phyloP scores from a whole-genome alignment of 306 rosid species.

The Cucurbita ficifolia region DNA sequence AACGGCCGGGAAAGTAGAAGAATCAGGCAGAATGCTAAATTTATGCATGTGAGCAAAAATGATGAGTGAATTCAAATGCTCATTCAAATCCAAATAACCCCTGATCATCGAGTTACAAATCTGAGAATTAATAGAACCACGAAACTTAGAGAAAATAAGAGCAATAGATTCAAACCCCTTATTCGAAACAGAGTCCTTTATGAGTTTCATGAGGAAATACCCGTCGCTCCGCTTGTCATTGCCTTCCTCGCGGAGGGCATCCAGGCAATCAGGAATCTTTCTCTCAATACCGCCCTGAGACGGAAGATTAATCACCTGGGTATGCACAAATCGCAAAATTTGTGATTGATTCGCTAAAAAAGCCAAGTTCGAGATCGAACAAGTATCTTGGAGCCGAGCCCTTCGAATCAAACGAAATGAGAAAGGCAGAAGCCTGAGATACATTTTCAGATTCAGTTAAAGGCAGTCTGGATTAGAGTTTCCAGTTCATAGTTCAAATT shows the following conservation, averaged over 20 bases:
- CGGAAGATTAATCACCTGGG: background rate
- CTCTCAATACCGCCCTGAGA: background rate
- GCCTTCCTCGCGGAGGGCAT: background rate
- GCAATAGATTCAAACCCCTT: conserved; percentile 7
- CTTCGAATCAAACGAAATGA: background rate
- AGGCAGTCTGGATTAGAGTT: background rate
- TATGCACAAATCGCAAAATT: background rate
- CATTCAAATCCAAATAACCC: background rate
- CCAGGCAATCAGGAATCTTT: background rate
- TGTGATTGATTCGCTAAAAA: background rate
- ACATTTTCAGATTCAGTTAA: background rate
- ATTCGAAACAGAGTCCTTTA: background rate
- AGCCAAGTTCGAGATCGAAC: background rate
- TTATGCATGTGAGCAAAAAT: background rate
- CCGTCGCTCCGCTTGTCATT: background rate
- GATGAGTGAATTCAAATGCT: background rate
- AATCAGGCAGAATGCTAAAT: conserved; percentile 4
- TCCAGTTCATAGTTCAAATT: background rate
- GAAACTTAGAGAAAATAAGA: background rate
- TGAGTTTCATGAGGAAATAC: background rate
- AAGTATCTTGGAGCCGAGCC: background rate
- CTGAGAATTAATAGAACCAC: background rate
- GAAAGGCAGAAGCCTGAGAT: conserved; percentile 4
- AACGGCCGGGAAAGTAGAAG: conserved; percentile 4
- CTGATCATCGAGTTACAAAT: conserved; percentile 2